A percentile compares a stretch with the other conserved stretches of the same genome.
These are phyloP conservation scores for Juglanconis juglandina DNA, from an alignment of 2,329 filamentous ascomycete species.

Conservation along the genomic window DNA sequence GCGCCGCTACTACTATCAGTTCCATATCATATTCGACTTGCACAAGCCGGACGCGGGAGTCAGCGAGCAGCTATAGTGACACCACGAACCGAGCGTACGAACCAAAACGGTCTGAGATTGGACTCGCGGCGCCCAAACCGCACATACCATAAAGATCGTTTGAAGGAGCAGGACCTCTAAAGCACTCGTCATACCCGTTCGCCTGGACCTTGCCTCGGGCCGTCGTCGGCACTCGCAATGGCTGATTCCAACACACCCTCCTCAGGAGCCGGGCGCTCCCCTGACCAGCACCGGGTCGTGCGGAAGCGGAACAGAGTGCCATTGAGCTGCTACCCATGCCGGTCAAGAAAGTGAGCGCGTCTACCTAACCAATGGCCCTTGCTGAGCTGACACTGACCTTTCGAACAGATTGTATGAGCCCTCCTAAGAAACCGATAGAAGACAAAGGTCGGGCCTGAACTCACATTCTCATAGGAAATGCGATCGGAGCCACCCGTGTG, in stretches of 20 bases:
- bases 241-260: slow-evolving; percentile 76
- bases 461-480: slow-evolving; percentile 67
- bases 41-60: no score
- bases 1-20: no score
- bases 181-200: neutral
- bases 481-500: slow-evolving; percentile 85
- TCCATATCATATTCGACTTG: neutral
- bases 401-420: slow-evolving; percentile 28
- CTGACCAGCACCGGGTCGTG: slow-evolving; percentile 82
- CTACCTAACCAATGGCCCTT: slow-evolving; percentile 9
- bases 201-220: neutral
- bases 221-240: slow-evolving; percentile 43
- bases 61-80: no score
- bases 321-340: slow-evolving; percentile 85
- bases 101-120: no score
- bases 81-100: no score
- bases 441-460: neutral
- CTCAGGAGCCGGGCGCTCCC: slow-evolving; percentile 66
- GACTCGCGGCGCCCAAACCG: no score
- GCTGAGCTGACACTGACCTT: slow-evolving; percentile 30
- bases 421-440: neutral
- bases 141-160: no score
- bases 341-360: slow-evolving; percentile 75
- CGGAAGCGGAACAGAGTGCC: slow-evolving; percentile 90
- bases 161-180: no score